Evolutionary conservation across 768 basidiomycete genomes (phyloP), one percentile per base, ranked within the genome.

Genomic region (Hericium rajendrae): DNA sequence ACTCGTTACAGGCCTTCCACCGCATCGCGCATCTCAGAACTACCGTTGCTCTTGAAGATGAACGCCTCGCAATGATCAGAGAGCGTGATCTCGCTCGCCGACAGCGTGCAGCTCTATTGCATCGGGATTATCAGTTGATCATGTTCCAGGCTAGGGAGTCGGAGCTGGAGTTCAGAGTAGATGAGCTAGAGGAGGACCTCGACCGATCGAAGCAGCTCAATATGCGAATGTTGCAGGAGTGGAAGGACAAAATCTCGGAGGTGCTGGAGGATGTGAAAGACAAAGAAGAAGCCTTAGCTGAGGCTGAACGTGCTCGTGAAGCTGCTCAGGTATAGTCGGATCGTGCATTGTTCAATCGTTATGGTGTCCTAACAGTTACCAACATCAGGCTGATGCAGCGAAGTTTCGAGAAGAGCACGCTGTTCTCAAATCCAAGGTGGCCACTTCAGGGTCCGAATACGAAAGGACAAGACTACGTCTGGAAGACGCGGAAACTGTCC

Each of bases 51-150:
- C 66, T 88, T 49, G 80, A 85, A 61, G 72, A 73, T 53, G 83
- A 82, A 64, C 77, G 78, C 53, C 63, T 71, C 43, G 71, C 71
- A n/a, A 69, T 78, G 8, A 68, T 85, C 40, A 78, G 76, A 52
- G 79, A 82, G 67, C 78, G 77, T 69, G 81, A 83, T 48, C 67
- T 70, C 15, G 68, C 75, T 49, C 73, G 86, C 60, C 70, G 70
- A 60, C 86, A 88, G 71, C 82, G 80, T 54, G 63, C 87, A 38
- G 74, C 78, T 53, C 69, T 79, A 48, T 61, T 86, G 39, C 83
- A 85, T 64, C 73, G 86, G 56, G 88, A 91, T 58, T 81, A 74
- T 64, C 78, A 79, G 65, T 77, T 90, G 53, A 79, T 76, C n/a
- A 76, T 81, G 69, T 89, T 86, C 64, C 83, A 85, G 67, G 75